A percentile compares a stretch with the other conserved stretches of the same genome.
Conservation (phyloP, 805 yeast genomes). For the Ogataea pignaliae region DNA sequence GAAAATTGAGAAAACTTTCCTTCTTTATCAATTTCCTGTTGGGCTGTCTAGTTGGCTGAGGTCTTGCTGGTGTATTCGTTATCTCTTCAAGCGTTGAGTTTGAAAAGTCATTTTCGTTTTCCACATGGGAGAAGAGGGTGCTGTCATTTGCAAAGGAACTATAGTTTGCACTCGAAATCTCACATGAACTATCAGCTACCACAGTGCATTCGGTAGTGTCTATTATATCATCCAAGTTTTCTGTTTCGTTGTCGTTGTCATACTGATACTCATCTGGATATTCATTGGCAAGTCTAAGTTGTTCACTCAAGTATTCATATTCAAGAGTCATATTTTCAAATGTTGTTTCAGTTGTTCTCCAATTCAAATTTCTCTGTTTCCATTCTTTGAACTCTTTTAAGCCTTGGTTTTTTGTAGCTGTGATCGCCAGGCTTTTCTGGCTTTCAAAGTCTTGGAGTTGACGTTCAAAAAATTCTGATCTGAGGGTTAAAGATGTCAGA, state of each 20-base stretch:
- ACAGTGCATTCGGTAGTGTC: no score
- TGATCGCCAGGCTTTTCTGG: conserved; percentile 8
- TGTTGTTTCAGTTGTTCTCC: conserved; percentile 44
- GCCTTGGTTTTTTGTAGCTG: conserved; percentile 20
- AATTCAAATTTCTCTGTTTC: conserved; percentile 35
- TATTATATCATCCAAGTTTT: no score
- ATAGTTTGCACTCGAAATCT: background rate
- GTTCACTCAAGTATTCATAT: conserved; percentile 32
- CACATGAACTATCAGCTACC: background rate
- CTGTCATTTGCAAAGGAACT: conserved; percentile 1
- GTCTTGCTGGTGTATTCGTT: background rate
- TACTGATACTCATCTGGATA: background rate
- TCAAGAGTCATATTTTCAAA: conserved; percentile 40
- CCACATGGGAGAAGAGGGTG: conserved; percentile 10
- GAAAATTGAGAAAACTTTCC: conserved; percentile 26
- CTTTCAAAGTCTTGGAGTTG: conserved; percentile 28
- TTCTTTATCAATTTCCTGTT: conserved; percentile 22
- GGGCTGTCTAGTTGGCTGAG: background rate
- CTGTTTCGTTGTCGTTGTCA: background rate
- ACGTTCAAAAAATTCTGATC: conserved; percentile 32
- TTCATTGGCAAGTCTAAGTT: conserved; percentile 19
- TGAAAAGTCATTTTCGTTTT: conserved; percentile 7
- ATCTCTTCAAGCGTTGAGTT: conserved; percentile 7
- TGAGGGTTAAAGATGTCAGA: conserved; percentile 26
- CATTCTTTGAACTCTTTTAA: conserved; percentile 16